A percentile compares a stretch with the other conserved stretches of the same genome.
These are phyloP conservation scores for Quercus parvula DNA, from an alignment of 306 rosid genomes.

Conservation along the genomic window DNA sequence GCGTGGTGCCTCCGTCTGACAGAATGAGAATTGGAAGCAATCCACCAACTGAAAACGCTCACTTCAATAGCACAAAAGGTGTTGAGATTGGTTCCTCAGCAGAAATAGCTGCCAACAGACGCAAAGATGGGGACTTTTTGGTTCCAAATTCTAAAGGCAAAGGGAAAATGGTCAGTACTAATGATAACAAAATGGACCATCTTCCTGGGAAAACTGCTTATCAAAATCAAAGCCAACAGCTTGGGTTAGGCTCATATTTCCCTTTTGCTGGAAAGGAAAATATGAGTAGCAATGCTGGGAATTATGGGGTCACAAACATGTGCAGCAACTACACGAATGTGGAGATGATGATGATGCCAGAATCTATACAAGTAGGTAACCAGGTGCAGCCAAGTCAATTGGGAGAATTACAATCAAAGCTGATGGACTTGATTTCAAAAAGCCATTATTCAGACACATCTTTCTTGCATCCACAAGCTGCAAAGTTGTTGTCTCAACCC, in stretches of 20 bases:
- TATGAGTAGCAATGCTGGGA: background rate
- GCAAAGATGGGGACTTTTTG: no score
- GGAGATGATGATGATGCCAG: constrained; percentile 22
- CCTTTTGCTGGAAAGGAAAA: constrained; percentile 11
- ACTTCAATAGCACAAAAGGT: background rate
- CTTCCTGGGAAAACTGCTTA: background rate
- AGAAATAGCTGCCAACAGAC: background rate
- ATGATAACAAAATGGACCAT: background rate
- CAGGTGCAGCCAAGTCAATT: constrained; percentile 6
- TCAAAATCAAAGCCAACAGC: background rate
- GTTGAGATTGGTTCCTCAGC: background rate
- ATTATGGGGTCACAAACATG: background rate
- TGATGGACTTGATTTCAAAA: background rate
- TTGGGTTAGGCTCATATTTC: constrained; percentile 18
- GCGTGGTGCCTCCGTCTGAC: background rate
- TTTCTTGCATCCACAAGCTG: constrained; percentile 2
- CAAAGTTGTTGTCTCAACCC: background rate
- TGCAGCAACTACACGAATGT: constrained; percentile 10
- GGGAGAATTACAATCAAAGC: constrained; percentile 10
- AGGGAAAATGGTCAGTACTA: background rate
- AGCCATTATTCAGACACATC: constrained; percentile 5
- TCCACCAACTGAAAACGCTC: background rate
- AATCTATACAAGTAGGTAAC: background rate
- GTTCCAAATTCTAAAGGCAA: background rate
- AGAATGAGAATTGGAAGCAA: background rate